A percentile compares a stretch with the other conserved stretches of the same genome.
phyloP scores from a whole-genome alignment of 805 yeast species.

The Kockiozyma suomiensis region DNA sequence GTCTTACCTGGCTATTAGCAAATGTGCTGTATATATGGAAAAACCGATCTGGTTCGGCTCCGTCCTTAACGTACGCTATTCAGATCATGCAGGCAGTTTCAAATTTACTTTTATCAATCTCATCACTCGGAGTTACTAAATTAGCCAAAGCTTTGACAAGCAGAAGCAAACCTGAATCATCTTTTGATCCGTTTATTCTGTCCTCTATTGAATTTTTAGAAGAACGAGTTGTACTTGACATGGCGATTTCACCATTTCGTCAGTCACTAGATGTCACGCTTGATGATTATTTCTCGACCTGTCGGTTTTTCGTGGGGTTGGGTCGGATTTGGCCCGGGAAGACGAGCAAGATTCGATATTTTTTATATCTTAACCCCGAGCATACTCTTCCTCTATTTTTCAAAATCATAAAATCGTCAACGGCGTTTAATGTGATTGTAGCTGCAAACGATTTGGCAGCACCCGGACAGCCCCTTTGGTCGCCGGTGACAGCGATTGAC shows the following conservation, averaged over 20 bases:
- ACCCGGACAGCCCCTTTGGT: constrained; percentile 12
- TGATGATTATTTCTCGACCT: constrained; percentile 13
- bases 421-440: constrained; percentile 9
- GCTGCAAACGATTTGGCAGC: not conserved
- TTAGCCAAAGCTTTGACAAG: constrained; percentile 12
- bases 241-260: constrained; percentile 20
- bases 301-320: constrained; percentile 21
- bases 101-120: constrained; percentile 12
- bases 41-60: not conserved
- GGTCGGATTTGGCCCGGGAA: constrained; percentile 28
- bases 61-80: not conserved
- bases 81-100: constrained; percentile 21
- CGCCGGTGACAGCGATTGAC: constrained; percentile 1
- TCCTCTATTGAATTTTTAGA: constrained; percentile 11
- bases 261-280: not conserved
- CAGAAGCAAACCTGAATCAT: not conserved
- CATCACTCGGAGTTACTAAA: not conserved
- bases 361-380: constrained; percentile 26
- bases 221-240: constrained; percentile 15
- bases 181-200: constrained; percentile 8
- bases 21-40: constrained; percentile 20
- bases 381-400: constrained; percentile 25
- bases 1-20: constrained; percentile 22
- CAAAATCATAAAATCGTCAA: constrained; percentile 9
- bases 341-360: constrained; percentile 22